Conservation (phyloP, 2,329 filamentous ascomycete species). For the Aphanocladium album region DNA sequence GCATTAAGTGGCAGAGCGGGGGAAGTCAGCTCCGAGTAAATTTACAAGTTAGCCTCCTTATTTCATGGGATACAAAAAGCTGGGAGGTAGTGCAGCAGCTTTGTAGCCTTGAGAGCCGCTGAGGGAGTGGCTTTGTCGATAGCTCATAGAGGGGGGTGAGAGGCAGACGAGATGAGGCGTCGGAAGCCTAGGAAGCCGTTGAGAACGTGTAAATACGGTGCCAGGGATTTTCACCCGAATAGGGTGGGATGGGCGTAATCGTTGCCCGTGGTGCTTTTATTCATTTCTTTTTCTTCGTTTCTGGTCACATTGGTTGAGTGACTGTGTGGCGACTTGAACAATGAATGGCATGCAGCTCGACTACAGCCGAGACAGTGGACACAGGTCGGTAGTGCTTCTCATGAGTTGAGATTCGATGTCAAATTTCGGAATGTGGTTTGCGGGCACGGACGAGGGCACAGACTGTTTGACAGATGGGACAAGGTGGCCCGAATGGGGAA, state of each 20-base stretch:
- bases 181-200: neutral
- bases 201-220: neutral
- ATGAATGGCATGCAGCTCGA: constrained; percentile 6
- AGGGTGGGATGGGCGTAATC: neutral
- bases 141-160: constrained; percentile 9
- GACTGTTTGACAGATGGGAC: constrained; percentile 8
- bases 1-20: neutral
- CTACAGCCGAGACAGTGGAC: constrained; percentile 9
- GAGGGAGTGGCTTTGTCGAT: constrained; percentile 4
- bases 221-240: neutral
- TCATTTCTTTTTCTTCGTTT: neutral
- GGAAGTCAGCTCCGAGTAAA: neutral
- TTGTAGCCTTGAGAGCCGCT: neutral
- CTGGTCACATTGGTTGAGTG: neutral
- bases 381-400: neutral
- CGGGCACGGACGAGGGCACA: constrained; percentile 9
- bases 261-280: neutral
- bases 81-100: neutral
- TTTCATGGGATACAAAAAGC: neutral
- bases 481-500: neutral
- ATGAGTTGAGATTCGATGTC: constrained; percentile 2
- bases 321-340: neutral
- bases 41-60: neutral
- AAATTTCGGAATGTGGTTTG: constrained; percentile 8
- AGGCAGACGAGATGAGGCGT: neutral